phyloP scores from a whole-genome alignment of 164 flowering plant genomes.

The Warburgia ugandensis region DNA sequence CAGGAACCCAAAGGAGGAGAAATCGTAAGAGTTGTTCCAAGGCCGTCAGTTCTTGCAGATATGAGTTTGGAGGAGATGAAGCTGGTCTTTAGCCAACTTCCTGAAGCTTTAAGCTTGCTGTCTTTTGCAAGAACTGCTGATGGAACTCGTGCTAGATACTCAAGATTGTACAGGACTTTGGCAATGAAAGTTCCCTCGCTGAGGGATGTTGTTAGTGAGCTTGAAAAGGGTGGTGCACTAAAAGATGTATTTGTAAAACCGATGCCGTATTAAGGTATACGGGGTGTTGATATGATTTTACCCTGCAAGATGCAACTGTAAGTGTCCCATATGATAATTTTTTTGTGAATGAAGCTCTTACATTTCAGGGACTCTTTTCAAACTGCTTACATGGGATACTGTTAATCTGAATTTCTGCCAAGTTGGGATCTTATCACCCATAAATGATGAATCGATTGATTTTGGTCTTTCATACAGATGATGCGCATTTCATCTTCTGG shows the following conservation, averaged over 20 bases:
- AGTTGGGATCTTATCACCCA: no score
- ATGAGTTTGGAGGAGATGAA: conserved; percentile 89
- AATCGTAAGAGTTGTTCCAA: conserved; percentile 86
- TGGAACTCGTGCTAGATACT: conserved; percentile 97
- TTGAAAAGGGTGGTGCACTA: conserved; percentile 80
- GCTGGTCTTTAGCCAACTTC: conserved; percentile 67
- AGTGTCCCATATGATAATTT: no score
- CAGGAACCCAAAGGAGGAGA: conserved; percentile 94
- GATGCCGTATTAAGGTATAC: neutral
- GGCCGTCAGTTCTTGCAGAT: conserved; percentile 71
- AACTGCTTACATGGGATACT: no score
- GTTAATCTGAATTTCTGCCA: no score
- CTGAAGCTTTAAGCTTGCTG: conserved; percentile 87
- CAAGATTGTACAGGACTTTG: conserved; percentile 81
- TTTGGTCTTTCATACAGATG: no score
- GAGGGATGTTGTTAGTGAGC: conserved; percentile 80
- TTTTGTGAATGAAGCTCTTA: no score
- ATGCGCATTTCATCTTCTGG: no score
- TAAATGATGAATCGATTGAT: no score
- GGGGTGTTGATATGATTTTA: neutral
- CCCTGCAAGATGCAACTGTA: no score
- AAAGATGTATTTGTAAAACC: no score
- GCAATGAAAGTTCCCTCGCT: conserved; percentile 95
- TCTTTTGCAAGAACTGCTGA: conserved; percentile 92
- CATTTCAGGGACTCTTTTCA: no score